phyloP scores from a whole-genome alignment of 306 rosid species.

The Cucumis hystrix region DNA sequence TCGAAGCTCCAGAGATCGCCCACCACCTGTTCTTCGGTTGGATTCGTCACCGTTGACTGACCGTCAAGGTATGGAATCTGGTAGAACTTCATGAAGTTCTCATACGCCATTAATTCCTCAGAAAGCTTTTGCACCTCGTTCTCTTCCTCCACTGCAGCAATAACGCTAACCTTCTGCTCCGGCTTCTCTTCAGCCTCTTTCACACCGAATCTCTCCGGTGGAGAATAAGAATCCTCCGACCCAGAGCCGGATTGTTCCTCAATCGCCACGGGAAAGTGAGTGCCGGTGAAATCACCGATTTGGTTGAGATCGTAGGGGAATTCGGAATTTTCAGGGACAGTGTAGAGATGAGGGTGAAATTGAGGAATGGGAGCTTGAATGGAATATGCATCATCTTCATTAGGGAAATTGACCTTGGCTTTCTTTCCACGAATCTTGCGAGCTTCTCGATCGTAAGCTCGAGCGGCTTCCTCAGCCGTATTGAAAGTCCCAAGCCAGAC shows the following conservation, averaged over 20 bases:
- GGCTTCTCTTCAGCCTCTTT: constrained; percentile 1
- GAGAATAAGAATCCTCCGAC: constrained; percentile 23
- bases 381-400: constrained; percentile 31
- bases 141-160: constrained; percentile 17
- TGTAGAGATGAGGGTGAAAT: constrained; percentile 7
- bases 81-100: constrained; percentile 69
- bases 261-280: constrained; percentile 2
- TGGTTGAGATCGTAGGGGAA: constrained; percentile 50
- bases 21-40: constrained; percentile 40
- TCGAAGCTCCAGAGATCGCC: constrained; percentile 80
- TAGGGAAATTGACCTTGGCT: constrained; percentile 88
- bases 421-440: constrained; percentile 81
- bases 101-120: constrained; percentile 75
- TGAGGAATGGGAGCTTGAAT: constrained; percentile 12
- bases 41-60: constrained; percentile 29
- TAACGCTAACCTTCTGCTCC: constrained; percentile 4
- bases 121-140: constrained; percentile 53
- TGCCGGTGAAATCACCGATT: constrained; percentile 2
- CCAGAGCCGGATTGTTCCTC: constrained; percentile 29
- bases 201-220: constrained; percentile 12
- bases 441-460: constrained; percentile 86
- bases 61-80: constrained; percentile 79
- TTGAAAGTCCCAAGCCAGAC: constrained; percentile 93
- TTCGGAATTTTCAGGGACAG: constrained; percentile 15
- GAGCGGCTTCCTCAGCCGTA: constrained; percentile 90